A percentile compares a stretch with the other conserved stretches of the same genome.
Evolutionary conservation across 2,329 filamentous ascomycete species (phyloP).

Genomic region (Podosphaera aphanis): DNA sequence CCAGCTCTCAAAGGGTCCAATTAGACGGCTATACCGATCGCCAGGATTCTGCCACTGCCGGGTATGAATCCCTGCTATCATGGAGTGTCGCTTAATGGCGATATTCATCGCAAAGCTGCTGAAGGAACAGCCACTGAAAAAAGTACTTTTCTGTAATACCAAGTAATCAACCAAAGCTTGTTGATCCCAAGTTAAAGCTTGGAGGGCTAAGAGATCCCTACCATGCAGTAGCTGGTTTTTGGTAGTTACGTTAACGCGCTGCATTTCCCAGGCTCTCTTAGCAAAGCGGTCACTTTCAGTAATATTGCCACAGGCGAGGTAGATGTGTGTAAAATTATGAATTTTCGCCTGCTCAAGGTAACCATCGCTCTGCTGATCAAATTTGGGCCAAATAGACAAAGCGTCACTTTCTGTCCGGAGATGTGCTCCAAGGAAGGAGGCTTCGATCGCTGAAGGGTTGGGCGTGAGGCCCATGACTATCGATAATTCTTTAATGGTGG

Average conservation of each 20-base stretch:
- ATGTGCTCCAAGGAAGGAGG: conserved; percentile 20
- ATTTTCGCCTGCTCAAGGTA: conserved; percentile 18
- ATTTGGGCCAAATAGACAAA: conserved; percentile 23
- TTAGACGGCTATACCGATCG: conserved; percentile 21
- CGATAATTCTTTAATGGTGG: conserved; percentile 13
- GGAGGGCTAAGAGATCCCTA: conserved; percentile 17
- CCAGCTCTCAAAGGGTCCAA: conserved; percentile 23
- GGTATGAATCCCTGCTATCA: conserved; percentile 14
- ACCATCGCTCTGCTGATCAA: conserved; percentile 19
- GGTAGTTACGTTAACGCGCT: conserved; percentile 19
- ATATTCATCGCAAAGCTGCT: conserved; percentile 26
- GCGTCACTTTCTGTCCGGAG: conserved; percentile 25
- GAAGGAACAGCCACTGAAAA: conserved; percentile 24
- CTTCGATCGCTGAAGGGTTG: conserved; percentile 3
- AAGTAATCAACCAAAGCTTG: conserved; percentile 27
- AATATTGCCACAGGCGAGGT: conserved; percentile 23
- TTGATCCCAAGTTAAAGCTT: conserved; percentile 23
- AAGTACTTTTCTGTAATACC: conserved; percentile 21
- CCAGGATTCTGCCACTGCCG: conserved; percentile 22
- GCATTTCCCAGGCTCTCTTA: conserved; percentile 14
- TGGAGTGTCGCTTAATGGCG: conserved; percentile 22
- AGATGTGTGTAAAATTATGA: conserved; percentile 19
- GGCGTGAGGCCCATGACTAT: conserved; percentile 16
- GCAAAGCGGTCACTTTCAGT: conserved; percentile 21
- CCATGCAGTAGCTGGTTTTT: conserved; percentile 22